A percentile compares a stretch with the other conserved stretches of the same genome.
These are phyloP conservation scores for Penicillium desertorum DNA, from an alignment of 495 filamentous ascomycete genomes.

Conservation along the genomic window DNA sequence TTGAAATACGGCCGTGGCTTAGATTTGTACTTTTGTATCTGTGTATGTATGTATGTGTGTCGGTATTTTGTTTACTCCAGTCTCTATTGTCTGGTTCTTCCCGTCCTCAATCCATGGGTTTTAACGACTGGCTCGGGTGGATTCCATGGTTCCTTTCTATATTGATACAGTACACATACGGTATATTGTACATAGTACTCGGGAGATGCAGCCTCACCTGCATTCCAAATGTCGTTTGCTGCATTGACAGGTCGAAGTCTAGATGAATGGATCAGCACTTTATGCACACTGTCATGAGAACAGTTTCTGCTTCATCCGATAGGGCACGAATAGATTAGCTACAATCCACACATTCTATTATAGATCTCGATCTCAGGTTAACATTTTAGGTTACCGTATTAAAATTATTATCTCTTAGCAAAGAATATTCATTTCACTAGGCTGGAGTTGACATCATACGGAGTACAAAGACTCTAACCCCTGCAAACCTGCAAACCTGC, in stretches of 20 bases:
- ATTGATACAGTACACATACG: not conserved
- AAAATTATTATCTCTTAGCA: not conserved
- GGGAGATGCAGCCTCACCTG: not conserved
- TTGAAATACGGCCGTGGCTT: not conserved
- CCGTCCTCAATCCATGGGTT: slow-evolving; percentile 1
- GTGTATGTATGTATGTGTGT: too few species aligned
- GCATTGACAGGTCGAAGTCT: not conserved
- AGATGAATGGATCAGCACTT: slow-evolving; percentile 5
- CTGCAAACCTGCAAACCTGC: too few species aligned
- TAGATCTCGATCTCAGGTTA: not conserved
- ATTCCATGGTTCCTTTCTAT: slow-evolving; percentile 1
- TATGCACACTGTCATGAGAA: slow-evolving; percentile 3
- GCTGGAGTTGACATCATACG: slow-evolving; percentile 1
- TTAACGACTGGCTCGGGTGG: not conserved
- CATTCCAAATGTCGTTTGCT: slow-evolving; percentile 1
- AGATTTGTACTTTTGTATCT: not conserved
- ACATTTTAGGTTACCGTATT: not conserved
- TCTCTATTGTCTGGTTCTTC: slow-evolving; percentile 3
- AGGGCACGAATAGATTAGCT: not conserved
- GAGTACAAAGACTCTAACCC: not conserved
- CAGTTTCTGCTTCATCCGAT: not conserved
- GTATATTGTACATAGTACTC: not conserved
- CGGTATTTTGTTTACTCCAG: not conserved
- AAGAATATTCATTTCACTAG: not conserved
- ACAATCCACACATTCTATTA: not conserved